Evolutionary conservation across 345 rosid genomes (phyloP).

Genomic region (Pistacia atlantica): DNA sequence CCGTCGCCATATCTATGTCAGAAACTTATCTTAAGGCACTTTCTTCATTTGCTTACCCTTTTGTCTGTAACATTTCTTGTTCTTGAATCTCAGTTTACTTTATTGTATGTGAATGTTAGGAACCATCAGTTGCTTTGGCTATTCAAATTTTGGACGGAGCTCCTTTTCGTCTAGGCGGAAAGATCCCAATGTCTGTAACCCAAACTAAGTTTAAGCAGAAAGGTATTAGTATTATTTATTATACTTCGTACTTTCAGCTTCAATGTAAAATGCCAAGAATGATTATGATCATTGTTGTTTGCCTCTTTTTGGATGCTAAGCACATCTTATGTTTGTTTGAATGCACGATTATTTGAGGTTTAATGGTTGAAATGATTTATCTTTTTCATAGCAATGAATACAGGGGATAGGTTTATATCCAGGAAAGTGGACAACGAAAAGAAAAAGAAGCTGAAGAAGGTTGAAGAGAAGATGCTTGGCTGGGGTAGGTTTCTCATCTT

Average conservation of each 20-base stretch:
- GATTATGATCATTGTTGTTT: neutral
- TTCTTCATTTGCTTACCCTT: constrained; percentile 7
- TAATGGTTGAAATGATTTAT: neutral
- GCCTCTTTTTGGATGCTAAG: constrained; percentile 12
- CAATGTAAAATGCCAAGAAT: constrained; percentile 1
- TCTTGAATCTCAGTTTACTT: neutral
- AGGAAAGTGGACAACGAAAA: constrained; percentile 81
- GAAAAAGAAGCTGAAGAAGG: no score
- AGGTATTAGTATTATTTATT: constrained; percentile 43
- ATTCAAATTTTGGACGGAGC: constrained; percentile 87
- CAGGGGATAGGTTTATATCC: constrained; percentile 84
- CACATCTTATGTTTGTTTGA: neutral
- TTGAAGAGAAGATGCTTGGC: constrained; percentile 90
- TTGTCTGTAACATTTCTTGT: constrained; percentile 13
- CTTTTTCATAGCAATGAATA: constrained; percentile 9
- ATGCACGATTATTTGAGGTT: neutral
- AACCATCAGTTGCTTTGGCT: constrained; percentile 96
- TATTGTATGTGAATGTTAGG: constrained; percentile 42
- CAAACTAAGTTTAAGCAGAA: constrained; percentile 91
- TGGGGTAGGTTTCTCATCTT: constrained; percentile 65
- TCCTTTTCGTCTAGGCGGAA: constrained; percentile 84
- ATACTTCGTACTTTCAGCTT: constrained; percentile 7
- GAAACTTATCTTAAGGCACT: constrained; percentile 89
- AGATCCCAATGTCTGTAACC: constrained; percentile 75
- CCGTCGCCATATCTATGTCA: no score